A percentile compares a stretch with the other conserved stretches of the same genome.
phyloP scores from a whole-genome alignment of 768 basidiomycete genomes.

The Pholiota conissans region DNA sequence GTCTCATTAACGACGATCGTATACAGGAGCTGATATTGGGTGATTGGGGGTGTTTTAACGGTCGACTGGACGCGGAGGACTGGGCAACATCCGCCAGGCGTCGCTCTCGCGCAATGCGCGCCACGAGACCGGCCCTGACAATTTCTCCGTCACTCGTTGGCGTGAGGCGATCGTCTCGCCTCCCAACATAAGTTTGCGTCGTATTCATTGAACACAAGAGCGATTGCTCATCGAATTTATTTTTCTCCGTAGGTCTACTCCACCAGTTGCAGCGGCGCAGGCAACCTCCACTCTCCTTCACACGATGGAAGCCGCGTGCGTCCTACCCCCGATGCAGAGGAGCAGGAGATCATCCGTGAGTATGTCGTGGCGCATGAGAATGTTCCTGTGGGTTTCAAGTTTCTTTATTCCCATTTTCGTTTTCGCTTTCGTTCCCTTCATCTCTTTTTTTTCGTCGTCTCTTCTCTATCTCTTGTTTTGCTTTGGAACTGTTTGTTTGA shows the following conservation, averaged over 20 bases:
- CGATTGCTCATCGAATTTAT: constrained; percentile 24
- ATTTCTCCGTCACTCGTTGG: constrained; percentile 58
- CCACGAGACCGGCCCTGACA: constrained; percentile 48
- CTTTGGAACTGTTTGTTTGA: too few species aligned
- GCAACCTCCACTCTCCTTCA: constrained; percentile 83
- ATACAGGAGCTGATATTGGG: background rate
- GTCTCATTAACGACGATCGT: background rate
- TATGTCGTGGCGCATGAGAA: constrained; percentile 30
- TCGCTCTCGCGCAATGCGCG: too few species aligned
- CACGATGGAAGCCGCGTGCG: constrained; percentile 37
- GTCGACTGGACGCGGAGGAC: too few species aligned
- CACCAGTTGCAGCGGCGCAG: constrained; percentile 79
- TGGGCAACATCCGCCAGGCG: too few species aligned
- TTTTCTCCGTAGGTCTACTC: constrained; percentile 44
- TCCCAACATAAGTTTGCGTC: constrained; percentile 29
- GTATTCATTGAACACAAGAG: too few species aligned
- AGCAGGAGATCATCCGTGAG: constrained; percentile 44
- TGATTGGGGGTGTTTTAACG: too few species aligned
- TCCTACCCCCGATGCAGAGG: constrained; percentile 30
- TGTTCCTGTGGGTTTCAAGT: constrained; percentile 28
- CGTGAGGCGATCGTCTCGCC: constrained; percentile 49
- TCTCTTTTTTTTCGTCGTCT: too few species aligned
- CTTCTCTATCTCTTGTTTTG: too few species aligned
- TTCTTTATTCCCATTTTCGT: too few species aligned
- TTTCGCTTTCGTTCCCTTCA: background rate